Conservation (phyloP, 768 basidiomycete species). For the Pleurotus tuoliensis region DNA sequence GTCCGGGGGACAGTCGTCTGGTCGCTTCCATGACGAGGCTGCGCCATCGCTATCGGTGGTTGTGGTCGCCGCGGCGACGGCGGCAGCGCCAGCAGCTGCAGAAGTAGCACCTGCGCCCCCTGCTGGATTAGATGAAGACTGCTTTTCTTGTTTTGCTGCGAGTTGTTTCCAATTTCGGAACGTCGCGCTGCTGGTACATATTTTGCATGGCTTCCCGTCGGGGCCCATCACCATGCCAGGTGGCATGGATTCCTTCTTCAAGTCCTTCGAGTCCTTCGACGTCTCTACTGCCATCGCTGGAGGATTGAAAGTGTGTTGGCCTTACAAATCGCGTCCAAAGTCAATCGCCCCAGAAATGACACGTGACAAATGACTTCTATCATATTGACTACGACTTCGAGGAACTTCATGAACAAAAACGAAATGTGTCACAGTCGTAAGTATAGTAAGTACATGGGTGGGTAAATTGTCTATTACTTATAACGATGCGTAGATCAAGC, state of each 20-base stretch:
- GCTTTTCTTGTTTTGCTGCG: slow-evolving; percentile 27
- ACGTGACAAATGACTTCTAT: no score
- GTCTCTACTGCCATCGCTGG: no score
- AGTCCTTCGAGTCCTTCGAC: neutral
- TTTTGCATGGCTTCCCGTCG: slow-evolving; percentile 94
- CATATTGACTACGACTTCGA: no score
- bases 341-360: no score
- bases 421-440: no score
- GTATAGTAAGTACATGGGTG: no score
- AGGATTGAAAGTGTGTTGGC: no score
- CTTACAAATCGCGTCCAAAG: no score
- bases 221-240: slow-evolving; percentile 88
- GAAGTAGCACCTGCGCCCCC: slow-evolving; percentile 18
- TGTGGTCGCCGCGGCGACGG: slow-evolving; percentile 9
- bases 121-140: slow-evolving; percentile 20
- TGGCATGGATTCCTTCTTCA: slow-evolving; percentile 36
- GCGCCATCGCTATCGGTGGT: slow-evolving; percentile 10
- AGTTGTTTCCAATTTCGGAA: slow-evolving; percentile 61
- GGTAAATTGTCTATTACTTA: no score
- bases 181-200: slow-evolving; percentile 57
- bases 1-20: slow-evolving; percentile 82
- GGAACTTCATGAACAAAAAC: no score
- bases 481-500: slow-evolving; percentile 41
- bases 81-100: slow-evolving; percentile 16
- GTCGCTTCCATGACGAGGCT: slow-evolving; percentile 31